Evolutionary conservation across 2,329 filamentous ascomycete genomes (phyloP), one percentile per base, ranked within the genome.

Genomic region (Waltergamsia citrina): DNA sequence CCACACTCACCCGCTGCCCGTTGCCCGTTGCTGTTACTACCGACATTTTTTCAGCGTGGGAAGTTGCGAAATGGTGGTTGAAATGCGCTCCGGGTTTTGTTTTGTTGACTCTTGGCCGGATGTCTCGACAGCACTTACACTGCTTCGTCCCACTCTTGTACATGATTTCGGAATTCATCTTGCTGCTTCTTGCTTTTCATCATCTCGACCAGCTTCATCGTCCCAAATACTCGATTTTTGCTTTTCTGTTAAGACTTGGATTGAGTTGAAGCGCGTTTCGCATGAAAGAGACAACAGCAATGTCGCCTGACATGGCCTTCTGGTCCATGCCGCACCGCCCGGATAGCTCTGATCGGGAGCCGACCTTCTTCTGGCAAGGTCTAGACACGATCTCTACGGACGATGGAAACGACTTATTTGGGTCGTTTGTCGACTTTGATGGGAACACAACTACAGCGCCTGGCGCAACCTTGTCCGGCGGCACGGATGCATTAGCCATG

Each of bases 381-480:
- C 29, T 48, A 20, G 53, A 59, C 26, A 47, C 48, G 22, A 43
- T 44, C 12, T 42, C 43, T 10, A 42, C 42, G 21, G 51, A 55
- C 31, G 44, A 43, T 27, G 41, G 48, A 19, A 48, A 41, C 43
- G 56, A 60, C 41, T 47, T 59, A 32, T 57, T 59, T 36, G 50
- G 52, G 14, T 52, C 59, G 43, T 60, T 57, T 37, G 45, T 59
- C 41, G 48, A 59, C 49, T 54, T 59, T 36, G 56, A 57, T 23
- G 46, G 38, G 36, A 48, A 48, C 32, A 43, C 44, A n/a, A 34
- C 39, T 16, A 37, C 46, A 21, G 17, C 34, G 7, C 39, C 46
- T 35, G 36, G 44, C 34, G 35, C 49, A 26, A 37, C 45, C 16
- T 15, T 21, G 10, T 10, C 34, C 16, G 23, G 21, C 15, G 7